Percentiles rank a stretch among this genome's conserved stretches.
phyloP scores from a whole-genome alignment of 2,329 filamentous ascomycete species.

The Pseudohalonectria lignicola region DNA sequence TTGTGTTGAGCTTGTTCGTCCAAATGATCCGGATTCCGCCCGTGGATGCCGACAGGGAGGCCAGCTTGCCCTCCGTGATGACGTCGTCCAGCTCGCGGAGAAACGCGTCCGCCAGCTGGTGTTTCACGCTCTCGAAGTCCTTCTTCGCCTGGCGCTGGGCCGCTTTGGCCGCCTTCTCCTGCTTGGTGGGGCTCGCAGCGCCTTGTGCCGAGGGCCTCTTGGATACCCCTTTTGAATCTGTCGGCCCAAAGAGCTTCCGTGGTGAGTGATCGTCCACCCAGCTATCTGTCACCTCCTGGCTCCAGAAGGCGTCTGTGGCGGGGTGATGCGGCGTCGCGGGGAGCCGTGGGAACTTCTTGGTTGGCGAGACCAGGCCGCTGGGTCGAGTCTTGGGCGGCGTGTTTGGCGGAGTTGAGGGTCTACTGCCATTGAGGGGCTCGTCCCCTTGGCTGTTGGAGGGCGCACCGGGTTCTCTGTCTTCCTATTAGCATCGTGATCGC shows the following conservation, averaged over 20 bases:
- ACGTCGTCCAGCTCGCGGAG: constrained; percentile 55
- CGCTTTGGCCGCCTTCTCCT: constrained; percentile 20
- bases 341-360: constrained; percentile 27
- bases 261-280: constrained; percentile 50
- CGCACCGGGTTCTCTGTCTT: not conserved
- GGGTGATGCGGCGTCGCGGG: constrained; percentile 42
- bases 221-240: too few relatives aligned
- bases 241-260: constrained; percentile 16
- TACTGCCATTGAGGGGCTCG: constrained; percentile 1
- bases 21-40: constrained; percentile 64
- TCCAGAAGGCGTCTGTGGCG: constrained; percentile 49
- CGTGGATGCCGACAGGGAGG: constrained; percentile 44
- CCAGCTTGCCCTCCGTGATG: constrained; percentile 51
- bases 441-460: not conserved
- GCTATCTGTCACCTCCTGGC: constrained; percentile 44
- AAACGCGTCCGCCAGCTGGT: constrained; percentile 52
- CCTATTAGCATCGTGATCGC: not conserved
- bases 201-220: constrained; percentile 1
- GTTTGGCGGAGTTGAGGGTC: constrained; percentile 9
- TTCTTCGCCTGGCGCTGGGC: constrained; percentile 36
- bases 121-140: constrained; percentile 51
- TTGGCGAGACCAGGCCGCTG: constrained; percentile 17
- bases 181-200: constrained; percentile 10
- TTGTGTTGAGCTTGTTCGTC: constrained; percentile 70
- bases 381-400: constrained; percentile 6